A percentile compares a stretch with the other conserved stretches of the same genome.
Evolutionary conservation across 2,329 filamentous ascomycete genomes (phyloP).

Genomic region (Paraconiothyrium brasiliense): DNA sequence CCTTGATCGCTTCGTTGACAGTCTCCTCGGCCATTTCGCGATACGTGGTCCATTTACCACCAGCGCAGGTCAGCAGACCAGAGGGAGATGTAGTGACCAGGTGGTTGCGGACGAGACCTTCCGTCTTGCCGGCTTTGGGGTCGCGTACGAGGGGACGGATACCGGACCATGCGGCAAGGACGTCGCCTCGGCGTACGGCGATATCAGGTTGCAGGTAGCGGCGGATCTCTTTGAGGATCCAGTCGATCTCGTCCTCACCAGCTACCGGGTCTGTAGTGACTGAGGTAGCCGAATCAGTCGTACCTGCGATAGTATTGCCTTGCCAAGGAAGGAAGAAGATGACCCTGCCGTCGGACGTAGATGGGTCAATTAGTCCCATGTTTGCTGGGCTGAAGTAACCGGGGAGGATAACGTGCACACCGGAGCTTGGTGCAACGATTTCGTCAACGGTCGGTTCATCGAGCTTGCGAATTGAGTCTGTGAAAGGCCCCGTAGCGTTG

Average conservation of each 20-base stretch:
- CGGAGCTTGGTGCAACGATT: slow-evolving; percentile 85
- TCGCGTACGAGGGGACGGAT: slow-evolving; percentile 88
- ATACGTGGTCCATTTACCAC: slow-evolving; percentile 94
- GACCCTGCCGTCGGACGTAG: slow-evolving; percentile 86
- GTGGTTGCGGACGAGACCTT: slow-evolving; percentile 88
- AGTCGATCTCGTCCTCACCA: slow-evolving; percentile 84
- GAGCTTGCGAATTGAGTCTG: slow-evolving; percentile 84
- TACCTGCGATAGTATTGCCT: slow-evolving; percentile 90
- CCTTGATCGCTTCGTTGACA: slow-evolving; percentile 79
- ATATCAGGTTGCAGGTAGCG: slow-evolving; percentile 86
- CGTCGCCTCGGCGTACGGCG: slow-evolving; percentile 83
- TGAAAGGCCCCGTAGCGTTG: slow-evolving; percentile 90
- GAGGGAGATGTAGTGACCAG: slow-evolving; percentile 81
- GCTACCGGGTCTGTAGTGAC: slow-evolving; percentile 79
- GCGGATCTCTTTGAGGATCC: slow-evolving; percentile 85
- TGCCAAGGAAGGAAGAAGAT: slow-evolving; percentile 96
- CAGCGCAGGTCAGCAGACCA: slow-evolving; percentile 83
- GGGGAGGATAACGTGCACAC: slow-evolving; percentile 86
- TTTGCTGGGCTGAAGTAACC: slow-evolving; percentile 86
- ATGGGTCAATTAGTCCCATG: slow-evolving; percentile 88
- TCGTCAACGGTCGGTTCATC: slow-evolving; percentile 77
- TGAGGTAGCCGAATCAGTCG: slow-evolving; percentile 79
- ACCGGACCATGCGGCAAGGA: slow-evolving; percentile 90
- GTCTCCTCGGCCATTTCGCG: slow-evolving; percentile 92
- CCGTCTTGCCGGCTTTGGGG: slow-evolving; percentile 83